Evolutionary conservation across 495 filamentous ascomycete species (phyloP).

Genomic region (Tuber magnatum): DNA sequence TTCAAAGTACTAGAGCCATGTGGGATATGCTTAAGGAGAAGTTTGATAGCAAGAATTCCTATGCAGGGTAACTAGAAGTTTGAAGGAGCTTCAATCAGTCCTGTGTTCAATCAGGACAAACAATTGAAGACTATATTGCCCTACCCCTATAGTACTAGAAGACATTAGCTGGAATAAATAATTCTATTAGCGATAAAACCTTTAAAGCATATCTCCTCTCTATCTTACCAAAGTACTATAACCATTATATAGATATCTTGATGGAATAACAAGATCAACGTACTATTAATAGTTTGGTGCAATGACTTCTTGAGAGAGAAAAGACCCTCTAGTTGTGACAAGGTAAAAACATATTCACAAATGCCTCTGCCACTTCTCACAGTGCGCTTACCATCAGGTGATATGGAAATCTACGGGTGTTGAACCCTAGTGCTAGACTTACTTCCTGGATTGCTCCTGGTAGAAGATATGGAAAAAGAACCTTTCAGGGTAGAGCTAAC

Average conservation of each 20-base stretch:
- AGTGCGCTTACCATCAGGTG: too few relatives aligned
- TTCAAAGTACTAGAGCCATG: neutral
- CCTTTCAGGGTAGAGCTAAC: too few relatives aligned
- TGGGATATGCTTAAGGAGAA: neutral
- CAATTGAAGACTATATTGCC: neutral
- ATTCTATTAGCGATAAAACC: neutral
- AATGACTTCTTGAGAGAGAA: neutral
- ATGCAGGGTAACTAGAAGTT: neutral
- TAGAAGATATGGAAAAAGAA: too few relatives aligned
- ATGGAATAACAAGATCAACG: neutral
- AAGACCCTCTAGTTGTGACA: neutral
- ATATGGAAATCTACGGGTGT: too few relatives aligned
- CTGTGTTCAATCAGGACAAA: neutral
- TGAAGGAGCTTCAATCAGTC: neutral
- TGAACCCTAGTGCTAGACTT: too few relatives aligned
- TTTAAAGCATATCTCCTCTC: neutral
- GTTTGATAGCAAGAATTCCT: neutral
- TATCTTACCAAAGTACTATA: neutral
- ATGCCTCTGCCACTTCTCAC: too few relatives aligned
- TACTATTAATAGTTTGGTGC: neutral
- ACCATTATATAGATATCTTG: neutral
- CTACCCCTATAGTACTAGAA: neutral
- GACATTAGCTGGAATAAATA: neutral
- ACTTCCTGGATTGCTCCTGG: too few relatives aligned
- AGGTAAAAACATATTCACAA: neutral